Evolutionary conservation across 192 early-diverging fungal species (phyloP), one percentile per base, ranked within the genome.

Genomic region (Coemansia erecta): DNA sequence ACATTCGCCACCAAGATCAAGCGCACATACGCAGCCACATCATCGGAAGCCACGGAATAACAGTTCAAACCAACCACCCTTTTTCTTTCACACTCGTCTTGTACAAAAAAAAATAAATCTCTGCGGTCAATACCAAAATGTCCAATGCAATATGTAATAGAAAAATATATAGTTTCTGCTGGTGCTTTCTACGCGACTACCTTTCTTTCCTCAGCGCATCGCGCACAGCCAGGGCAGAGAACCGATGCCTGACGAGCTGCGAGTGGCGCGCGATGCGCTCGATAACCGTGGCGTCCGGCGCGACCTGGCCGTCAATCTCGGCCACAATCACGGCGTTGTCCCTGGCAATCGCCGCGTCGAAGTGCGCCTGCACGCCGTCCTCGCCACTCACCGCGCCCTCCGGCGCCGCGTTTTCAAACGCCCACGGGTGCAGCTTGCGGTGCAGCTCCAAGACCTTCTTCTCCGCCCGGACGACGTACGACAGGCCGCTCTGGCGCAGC

Each of bases 191-290:
- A n/a, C n/a, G n/a, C n/a, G 13, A 13, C 12, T n/a, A 43, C 6
- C 13, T 13, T 37, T 53, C 17, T 11, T 62, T 49, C 4, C 52
- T 10, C 22, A 73, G 52, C 47, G 28, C 19, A 9, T 49, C 31
- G 23, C 64, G 67, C 18, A 66, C 58, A 14, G 68, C 53, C 13
- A 47, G 17, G 19, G 56, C 49, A n/a, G 74, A 71, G 39, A 72
- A 68, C 13, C 61, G 45, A 2, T 56, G 49, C n/a, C 61, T 58
- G 19, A 70, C 61, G 17, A 72, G 53, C 40, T 58, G 68, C 28
- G 74, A 64, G 58, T 77, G 74, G 13, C 58, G 49, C 17, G 50
- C 61, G 21, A 77, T 72, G 23, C 69, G 74, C 61, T 77, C 74
- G 7, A 77, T 45, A 1, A 61, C 59, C 14, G 74, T 71, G 0